Base-by-base conservation (phyloP, 2,329 filamentous ascomycete species). In the Chrysosporium queenslandicum region DNA sequence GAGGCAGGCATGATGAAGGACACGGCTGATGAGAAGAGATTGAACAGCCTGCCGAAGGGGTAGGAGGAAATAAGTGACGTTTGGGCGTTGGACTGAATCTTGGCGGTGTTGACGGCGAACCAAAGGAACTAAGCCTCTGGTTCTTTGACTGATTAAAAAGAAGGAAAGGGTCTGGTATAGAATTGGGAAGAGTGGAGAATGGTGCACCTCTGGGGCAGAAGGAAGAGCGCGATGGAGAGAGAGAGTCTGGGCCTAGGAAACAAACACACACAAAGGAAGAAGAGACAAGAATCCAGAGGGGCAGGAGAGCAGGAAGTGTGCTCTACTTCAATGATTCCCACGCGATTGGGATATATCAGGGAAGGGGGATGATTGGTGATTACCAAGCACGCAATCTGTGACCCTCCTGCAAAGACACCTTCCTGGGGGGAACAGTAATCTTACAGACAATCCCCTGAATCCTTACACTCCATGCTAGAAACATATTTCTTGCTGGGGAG, bases 1-100 rank as follows among this genome's bases (percentile, higher is more conserved):
- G 68, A 69, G 51, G 66, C 64, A 48, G 68, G 66, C 67, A 71
- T 71, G 47, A 40, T 50, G 53, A 47, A 30, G 14, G 36, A 25
- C 32, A 40, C 36, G 18, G 47, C 21, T 9, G 40, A 54, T 6
- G 30, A 54, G 47, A 54, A 39, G 36, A 42, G 46, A n/a, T 16
- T 18, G 29, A 51, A 54, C 21, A 37, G 29, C n/a, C 29, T 51
- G 21, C 30, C 30, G 16, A 39, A 36, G 20, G 29, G 21, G 27
- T 34, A 30, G 21, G 29, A 23, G 23, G 32, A 25, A 32, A 51
- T 30, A 20, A 51, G 32, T 18, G 46, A 46, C 2, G 41, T 34
- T 39, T 45, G 42, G 25, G 37, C 37, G 30, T 29, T 53, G 45
- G 45, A 45, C 30, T 21, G 34, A 32, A 43, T 34, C 12, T 45